Percentiles rank a stretch among this genome's conserved stretches.
Conservation (phyloP, 1,284 basidiomycete species). For the Pterula multifida region DNA sequence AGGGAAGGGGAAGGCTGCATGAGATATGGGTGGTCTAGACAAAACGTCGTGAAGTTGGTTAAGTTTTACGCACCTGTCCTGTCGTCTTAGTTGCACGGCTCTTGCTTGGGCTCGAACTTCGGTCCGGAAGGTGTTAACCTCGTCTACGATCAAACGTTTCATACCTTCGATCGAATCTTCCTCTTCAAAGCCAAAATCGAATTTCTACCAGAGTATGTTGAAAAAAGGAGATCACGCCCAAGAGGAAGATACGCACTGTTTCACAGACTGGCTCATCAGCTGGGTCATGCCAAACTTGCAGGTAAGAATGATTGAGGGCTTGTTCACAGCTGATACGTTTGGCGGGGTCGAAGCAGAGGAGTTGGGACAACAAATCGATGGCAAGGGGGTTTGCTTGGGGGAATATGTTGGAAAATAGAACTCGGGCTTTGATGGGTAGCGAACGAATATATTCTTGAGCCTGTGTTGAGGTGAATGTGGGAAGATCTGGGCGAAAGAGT, state of each 20-base stretch:
- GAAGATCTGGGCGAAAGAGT: not conserved
- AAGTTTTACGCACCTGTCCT: conserved; percentile 48
- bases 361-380: conserved; percentile 83
- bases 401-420: conserved; percentile 86
- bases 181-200: conserved; percentile 96
- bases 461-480: conserved; percentile 32
- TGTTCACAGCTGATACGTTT: conserved; percentile 94
- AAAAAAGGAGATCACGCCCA: conserved; percentile 7
- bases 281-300: conserved; percentile 93
- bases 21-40: conserved; percentile 1
- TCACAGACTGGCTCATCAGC: conserved; percentile 80
- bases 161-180: conserved; percentile 97
- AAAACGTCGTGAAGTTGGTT: not conserved
- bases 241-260: conserved; percentile 30
- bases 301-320: conserved; percentile 90
- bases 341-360: conserved; percentile 94
- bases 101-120: conserved; percentile 76
- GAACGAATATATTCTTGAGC: conserved; percentile 98
- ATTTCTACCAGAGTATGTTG: conserved; percentile 40
- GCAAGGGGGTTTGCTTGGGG: conserved; percentile 90
- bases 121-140: conserved; percentile 82
- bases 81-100: conserved; percentile 54
- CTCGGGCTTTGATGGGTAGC: conserved; percentile 89
- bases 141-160: conserved; percentile 90
- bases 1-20: conserved; percentile 58